These are phyloP conservation scores for Ormosia emarginata DNA, from an alignment of 306 rosid species.

Conservation along the genomic window DNA sequence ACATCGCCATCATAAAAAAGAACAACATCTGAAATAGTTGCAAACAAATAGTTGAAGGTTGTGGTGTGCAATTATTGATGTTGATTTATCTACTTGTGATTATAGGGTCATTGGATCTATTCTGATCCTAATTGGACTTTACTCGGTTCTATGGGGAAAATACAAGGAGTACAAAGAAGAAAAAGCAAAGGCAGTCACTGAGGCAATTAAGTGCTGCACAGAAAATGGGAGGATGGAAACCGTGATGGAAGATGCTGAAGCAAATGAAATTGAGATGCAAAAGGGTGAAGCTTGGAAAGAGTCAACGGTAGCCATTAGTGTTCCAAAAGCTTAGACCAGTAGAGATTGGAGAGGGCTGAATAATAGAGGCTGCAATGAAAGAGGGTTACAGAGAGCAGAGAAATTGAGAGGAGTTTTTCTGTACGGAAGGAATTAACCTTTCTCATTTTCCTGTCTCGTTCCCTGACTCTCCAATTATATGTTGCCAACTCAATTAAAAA, in stretches of 20 bases:
- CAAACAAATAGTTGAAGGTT: neutral
- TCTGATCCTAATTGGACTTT: conserved; percentile 73
- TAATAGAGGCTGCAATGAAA: conserved; percentile 23
- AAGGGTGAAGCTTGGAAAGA: conserved; percentile 30
- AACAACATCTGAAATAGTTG: neutral
- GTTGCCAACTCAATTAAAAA: no score
- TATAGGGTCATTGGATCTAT: conserved; percentile 65
- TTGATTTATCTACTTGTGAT: neutral
- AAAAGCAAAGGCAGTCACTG: conserved; percentile 31
- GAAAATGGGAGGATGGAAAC: conserved; percentile 28
- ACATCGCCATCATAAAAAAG: conserved; percentile 11
- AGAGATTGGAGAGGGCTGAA: conserved; percentile 10
- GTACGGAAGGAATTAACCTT: no score
- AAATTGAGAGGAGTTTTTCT: conserved; percentile 1
- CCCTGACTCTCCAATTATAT: no score
- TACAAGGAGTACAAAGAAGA: conserved; percentile 66
- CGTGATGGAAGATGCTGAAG: conserved; percentile 39
- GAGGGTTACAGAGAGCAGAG: conserved; percentile 13
- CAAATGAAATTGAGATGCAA: conserved; percentile 41
- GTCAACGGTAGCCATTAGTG: conserved; percentile 16
- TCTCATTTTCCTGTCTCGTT: no score
- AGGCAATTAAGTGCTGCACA: conserved; percentile 25
- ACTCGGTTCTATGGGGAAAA: conserved; percentile 88
- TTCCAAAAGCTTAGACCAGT: conserved; percentile 29
- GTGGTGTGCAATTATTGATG: neutral